Evolutionary conservation across 73 alveolate genomes (phyloP).

Genomic region (Symbiodinium pilosum): DNA sequence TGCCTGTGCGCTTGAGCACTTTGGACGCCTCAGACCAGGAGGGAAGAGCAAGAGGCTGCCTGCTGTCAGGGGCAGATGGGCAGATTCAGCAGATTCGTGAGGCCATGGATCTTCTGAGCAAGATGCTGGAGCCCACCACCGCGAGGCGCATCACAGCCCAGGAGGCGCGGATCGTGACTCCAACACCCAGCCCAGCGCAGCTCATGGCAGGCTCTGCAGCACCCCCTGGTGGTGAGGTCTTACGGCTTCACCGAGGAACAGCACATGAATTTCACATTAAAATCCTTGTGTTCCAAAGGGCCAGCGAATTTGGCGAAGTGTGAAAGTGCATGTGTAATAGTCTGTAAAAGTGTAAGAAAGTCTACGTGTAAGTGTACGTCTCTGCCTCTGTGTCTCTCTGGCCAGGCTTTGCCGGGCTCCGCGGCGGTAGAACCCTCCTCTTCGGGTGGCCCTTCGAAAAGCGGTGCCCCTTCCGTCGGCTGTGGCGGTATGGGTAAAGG

Average conservation of each 20-base stretch:
- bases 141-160: slow-evolving; percentile 7
- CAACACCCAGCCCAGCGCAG: not conserved
- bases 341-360: no score
- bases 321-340: no score
- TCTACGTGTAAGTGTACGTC: no score
- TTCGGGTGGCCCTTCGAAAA: no score
- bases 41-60: no score
- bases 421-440: no score
- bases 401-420: no score
- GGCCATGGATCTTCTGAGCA: not conserved
- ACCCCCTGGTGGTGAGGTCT: slow-evolving; percentile 19
- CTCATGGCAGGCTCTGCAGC: slow-evolving; percentile 27
- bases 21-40: not conserved
- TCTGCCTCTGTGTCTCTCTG: no score
- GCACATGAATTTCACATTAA: no score
- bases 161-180: not conserved
- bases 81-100: not conserved
- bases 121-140: slow-evolving; percentile 22
- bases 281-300: no score
- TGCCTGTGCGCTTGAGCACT: not conserved
- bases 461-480: not conserved
- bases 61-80: no score
- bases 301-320: no score
- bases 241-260: not conserved
- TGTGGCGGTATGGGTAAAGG: not conserved